These are phyloP conservation scores for Yarrowia osloensis DNA, from an alignment of 805 yeast species.

Conservation along the genomic window DNA sequence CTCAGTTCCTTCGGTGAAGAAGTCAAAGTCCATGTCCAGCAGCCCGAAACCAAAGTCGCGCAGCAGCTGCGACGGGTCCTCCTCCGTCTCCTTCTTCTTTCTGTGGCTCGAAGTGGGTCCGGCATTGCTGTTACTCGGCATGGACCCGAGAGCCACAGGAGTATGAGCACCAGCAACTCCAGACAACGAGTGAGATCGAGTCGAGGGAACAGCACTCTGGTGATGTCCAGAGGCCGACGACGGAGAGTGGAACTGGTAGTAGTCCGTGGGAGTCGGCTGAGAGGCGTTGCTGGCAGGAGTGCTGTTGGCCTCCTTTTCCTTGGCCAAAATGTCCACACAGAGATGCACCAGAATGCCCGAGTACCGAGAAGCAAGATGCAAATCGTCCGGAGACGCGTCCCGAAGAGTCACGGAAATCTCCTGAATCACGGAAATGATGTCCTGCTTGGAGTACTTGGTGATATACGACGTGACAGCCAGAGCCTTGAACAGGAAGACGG, in stretches of 20 bases:
- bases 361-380: slow-evolving; percentile 79
- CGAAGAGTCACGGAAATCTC: slow-evolving; percentile 70
- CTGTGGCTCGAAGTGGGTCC: background rate
- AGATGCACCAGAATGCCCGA: slow-evolving; percentile 58
- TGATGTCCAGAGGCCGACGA: background rate
- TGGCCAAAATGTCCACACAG: slow-evolving; percentile 54
- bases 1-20: slow-evolving; percentile 40
- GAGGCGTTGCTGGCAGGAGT: slow-evolving; percentile 28
- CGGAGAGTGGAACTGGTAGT: slow-evolving; percentile 15
- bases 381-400: slow-evolving; percentile 86
- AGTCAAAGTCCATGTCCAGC: slow-evolving; percentile 39
- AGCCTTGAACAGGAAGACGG: slow-evolving; percentile 87
- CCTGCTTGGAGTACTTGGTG: slow-evolving; percentile 45
- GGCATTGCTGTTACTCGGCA: background rate
- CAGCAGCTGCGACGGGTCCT: slow-evolving; percentile 18
- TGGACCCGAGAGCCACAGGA: background rate
- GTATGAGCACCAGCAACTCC: slow-evolving; percentile 14
- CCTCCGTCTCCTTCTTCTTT: slow-evolving; percentile 17
- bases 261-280: slow-evolving; percentile 28
- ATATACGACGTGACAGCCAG: slow-evolving; percentile 45
- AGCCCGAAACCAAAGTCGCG: slow-evolving; percentile 25
- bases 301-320: slow-evolving; percentile 29
- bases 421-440: slow-evolving; percentile 65
- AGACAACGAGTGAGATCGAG: slow-evolving; percentile 18
- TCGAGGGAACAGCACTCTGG: background rate